phyloP scores from a whole-genome alignment of 306 rosid species.

The Ammopiptanthus mongolicus region DNA sequence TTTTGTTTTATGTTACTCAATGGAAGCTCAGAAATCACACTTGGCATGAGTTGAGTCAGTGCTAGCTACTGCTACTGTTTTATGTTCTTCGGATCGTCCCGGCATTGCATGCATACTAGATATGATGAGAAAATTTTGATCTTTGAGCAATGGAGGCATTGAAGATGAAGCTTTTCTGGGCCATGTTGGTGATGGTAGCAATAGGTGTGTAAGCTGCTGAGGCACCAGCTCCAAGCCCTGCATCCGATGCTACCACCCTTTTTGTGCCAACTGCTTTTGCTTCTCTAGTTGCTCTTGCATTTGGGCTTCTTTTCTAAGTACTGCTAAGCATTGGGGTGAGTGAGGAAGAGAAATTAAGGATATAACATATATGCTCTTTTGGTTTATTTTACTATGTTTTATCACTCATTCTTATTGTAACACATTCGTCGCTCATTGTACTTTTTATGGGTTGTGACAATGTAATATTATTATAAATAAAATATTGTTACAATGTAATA shows the following conservation, averaged over 20 bases:
- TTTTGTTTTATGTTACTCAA: too few relatives aligned
- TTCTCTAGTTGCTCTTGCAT: constrained; percentile 39
- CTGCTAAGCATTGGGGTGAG: background rate
- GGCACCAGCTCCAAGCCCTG: constrained; percentile 49
- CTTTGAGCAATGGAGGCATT: constrained; percentile 33
- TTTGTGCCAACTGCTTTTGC: constrained; percentile 36
- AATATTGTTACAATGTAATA: too few relatives aligned
- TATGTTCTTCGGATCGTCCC: too few relatives aligned
- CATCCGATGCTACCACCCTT: constrained; percentile 36
- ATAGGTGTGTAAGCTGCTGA: constrained; percentile 41
- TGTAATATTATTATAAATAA: constrained; percentile 28
- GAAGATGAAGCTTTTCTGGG: constrained; percentile 34
- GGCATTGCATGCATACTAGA: too few relatives aligned
- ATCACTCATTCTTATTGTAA: constrained; percentile 17
- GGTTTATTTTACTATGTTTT: background rate
- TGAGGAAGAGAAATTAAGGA: background rate
- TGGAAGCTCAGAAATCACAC: too few relatives aligned
- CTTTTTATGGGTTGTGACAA: background rate
- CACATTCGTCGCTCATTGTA: constrained; percentile 28
- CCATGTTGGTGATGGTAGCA: constrained; percentile 25
- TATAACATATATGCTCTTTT: background rate
- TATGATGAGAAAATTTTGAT: background rate
- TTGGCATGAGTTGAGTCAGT: too few relatives aligned
- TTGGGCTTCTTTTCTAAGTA: constrained; percentile 30
- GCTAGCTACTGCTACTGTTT: too few relatives aligned